phyloP scores from a whole-genome alignment of 768 basidiomycete genomes.

The Dioszegia aurantiaca region DNA sequence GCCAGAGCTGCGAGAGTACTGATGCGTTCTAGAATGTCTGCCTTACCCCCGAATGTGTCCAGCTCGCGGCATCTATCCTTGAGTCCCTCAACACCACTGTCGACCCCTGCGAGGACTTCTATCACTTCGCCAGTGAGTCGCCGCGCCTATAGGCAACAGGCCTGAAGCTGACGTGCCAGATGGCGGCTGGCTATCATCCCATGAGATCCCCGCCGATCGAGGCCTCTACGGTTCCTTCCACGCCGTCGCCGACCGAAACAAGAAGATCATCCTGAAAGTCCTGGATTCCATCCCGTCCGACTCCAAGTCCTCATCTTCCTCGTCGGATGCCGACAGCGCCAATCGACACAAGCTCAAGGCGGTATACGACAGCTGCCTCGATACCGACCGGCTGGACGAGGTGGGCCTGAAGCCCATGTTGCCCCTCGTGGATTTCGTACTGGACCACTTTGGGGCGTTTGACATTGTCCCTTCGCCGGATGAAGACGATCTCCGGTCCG shows the following conservation, averaged over 20 bases:
- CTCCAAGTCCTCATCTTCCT: constrained; percentile 12
- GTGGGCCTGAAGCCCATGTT: constrained; percentile 70
- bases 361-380: constrained; percentile 77
- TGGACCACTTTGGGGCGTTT: constrained; percentile 46
- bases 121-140: constrained; percentile 80
- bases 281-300: constrained; percentile 56
- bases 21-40: constrained; percentile 62
- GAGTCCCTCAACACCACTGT: constrained; percentile 72
- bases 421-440: constrained; percentile 63
- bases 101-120: constrained; percentile 96
- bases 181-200: constrained; percentile 78
- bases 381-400: constrained; percentile 71
- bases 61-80: constrained; percentile 76
- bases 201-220: constrained; percentile 85
- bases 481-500: constrained; percentile 13
- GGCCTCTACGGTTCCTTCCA: constrained; percentile 70
- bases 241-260: constrained; percentile 67
- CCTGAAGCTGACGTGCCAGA: constrained; percentile 55
- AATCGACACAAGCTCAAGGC: constrained; percentile 54
- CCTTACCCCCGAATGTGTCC: constrained; percentile 72
- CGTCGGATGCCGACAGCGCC: constrained; percentile 61
- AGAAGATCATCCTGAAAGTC: constrained; percentile 70
- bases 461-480: constrained; percentile 32
- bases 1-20: neutral
- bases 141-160: too few relatives aligned